Conservation (phyloP, 768 basidiomycete species). For the Pisolithus microcarpus region DNA sequence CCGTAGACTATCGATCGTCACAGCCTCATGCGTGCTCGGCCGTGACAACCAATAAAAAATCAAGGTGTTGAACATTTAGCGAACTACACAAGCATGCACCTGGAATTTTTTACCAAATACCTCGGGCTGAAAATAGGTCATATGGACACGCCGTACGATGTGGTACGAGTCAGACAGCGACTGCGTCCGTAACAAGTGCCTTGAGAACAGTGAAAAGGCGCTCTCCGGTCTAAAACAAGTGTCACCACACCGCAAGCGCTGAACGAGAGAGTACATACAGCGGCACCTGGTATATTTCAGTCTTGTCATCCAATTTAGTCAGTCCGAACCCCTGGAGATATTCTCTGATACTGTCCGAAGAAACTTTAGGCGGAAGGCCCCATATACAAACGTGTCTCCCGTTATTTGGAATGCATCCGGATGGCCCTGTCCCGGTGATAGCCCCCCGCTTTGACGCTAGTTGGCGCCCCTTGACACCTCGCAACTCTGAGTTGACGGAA, state of each 20-base stretch:
- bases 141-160: constrained; percentile 56
- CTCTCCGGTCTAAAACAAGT: constrained; percentile 24
- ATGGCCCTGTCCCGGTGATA: constrained; percentile 37
- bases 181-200: constrained; percentile 48
- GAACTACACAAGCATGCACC: constrained; percentile 44
- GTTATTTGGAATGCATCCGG: constrained; percentile 41
- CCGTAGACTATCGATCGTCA: constrained; percentile 8
- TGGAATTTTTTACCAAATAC: constrained; percentile 32
- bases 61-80: constrained; percentile 26
- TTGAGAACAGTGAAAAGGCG: constrained; percentile 41
- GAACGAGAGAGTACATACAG: constrained; percentile 32
- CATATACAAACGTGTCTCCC: constrained; percentile 52
- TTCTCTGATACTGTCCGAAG: constrained; percentile 28
- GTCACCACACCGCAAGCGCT: constrained; percentile 2
- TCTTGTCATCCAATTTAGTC: constrained; percentile 31
- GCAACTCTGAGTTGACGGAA: constrained; percentile 21
- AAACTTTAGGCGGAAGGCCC: constrained; percentile 52
- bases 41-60: background rate
- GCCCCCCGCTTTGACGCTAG: constrained; percentile 32
- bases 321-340: constrained; percentile 42
- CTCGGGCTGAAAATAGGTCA: constrained; percentile 40
- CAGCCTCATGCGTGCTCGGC: constrained; percentile 5
- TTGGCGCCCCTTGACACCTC: constrained; percentile 36
- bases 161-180: constrained; percentile 63
- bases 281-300: constrained; percentile 45